phyloP scores from a whole-genome alignment of 2,329 filamentous ascomycete genomes.

The Aschersonia sp. region DNA sequence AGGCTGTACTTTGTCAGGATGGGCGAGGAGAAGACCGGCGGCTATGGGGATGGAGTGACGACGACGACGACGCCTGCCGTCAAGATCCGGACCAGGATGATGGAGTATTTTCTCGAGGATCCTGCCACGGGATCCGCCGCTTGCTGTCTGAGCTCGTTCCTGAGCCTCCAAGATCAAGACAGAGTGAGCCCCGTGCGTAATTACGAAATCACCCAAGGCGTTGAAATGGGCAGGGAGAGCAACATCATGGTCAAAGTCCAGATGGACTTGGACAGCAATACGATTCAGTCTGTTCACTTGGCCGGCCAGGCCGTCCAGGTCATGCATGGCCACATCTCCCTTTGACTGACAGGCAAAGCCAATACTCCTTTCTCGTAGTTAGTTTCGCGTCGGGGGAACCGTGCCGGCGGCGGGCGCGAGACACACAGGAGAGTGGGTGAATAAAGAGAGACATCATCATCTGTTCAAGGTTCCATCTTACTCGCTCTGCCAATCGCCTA shows the following conservation, averaged over 20 bases:
- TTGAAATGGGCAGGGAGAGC: constrained; percentile 50
- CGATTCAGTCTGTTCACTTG: constrained; percentile 16
- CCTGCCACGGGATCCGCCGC: constrained; percentile 50
- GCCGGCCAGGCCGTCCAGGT: constrained; percentile 19
- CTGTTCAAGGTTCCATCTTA: too few relatives aligned
- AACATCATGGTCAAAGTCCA: constrained; percentile 32
- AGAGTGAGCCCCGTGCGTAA: constrained; percentile 15
- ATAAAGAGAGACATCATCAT: too few relatives aligned
- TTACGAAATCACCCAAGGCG: constrained; percentile 47
- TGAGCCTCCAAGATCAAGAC: constrained; percentile 27
- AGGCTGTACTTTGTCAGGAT: constrained; percentile 45
- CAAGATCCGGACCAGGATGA: constrained; percentile 44
- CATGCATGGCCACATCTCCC: constrained; percentile 17
- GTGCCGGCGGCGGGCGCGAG: too few relatives aligned
- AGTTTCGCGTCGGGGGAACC: too few relatives aligned
- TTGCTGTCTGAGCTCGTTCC: constrained; percentile 37
- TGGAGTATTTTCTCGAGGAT: constrained; percentile 37
- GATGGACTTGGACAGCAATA: constrained; percentile 7
- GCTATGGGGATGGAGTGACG: constrained; percentile 9
- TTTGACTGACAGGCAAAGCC: constrained; percentile 7
- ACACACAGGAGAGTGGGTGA: too few relatives aligned
- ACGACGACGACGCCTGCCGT: constrained; percentile 7
- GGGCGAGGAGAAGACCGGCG: constrained; percentile 9
- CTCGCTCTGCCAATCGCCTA: too few relatives aligned
- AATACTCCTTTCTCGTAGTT: background rate